phyloP scores from a whole-genome alignment of 345 rosid species.

The Pseudoturritis turrita region DNA sequence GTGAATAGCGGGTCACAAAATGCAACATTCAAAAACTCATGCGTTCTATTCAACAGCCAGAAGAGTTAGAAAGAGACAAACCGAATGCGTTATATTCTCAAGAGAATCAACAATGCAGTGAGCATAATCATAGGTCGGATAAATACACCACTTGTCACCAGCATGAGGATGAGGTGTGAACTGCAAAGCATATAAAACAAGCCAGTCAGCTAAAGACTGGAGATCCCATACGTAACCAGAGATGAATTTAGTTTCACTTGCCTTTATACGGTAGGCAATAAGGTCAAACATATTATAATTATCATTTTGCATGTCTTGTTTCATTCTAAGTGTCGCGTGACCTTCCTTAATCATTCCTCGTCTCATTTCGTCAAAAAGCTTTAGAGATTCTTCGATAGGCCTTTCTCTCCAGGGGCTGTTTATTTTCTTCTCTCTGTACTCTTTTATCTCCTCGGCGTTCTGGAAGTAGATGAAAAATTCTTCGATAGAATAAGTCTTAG shows the following conservation, averaged over 20 bases:
- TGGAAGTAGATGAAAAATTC: slow-evolving; percentile 19
- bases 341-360: slow-evolving; percentile 83
- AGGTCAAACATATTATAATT: slow-evolving; percentile 92
- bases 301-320: slow-evolving; percentile 98
- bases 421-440: no score
- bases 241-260: slow-evolving; percentile 38
- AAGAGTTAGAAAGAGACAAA: no score
- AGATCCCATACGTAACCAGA: neutral
- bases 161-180: slow-evolving; percentile 93
- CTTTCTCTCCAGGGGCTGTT: slow-evolving; percentile 98
- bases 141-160: slow-evolving; percentile 96
- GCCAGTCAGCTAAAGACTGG: neutral
- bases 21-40: slow-evolving; percentile 6
- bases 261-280: slow-evolving; percentile 97
- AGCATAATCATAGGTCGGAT: slow-evolving; percentile 43
- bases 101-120: slow-evolving; percentile 98
- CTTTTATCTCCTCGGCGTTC: slow-evolving; percentile 81
- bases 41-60: slow-evolving; percentile 95
- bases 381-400: slow-evolving; percentile 74
- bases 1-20: neutral
- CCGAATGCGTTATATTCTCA: no score
- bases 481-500: neutral
- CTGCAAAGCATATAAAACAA: slow-evolving; percentile 36
- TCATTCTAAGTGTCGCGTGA: slow-evolving; percentile 89
- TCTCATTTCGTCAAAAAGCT: slow-evolving; percentile 85